Base-by-base conservation (phyloP, 2,329 filamentous ascomycete species). In the Hirsutella rhossiliensis region DNA sequence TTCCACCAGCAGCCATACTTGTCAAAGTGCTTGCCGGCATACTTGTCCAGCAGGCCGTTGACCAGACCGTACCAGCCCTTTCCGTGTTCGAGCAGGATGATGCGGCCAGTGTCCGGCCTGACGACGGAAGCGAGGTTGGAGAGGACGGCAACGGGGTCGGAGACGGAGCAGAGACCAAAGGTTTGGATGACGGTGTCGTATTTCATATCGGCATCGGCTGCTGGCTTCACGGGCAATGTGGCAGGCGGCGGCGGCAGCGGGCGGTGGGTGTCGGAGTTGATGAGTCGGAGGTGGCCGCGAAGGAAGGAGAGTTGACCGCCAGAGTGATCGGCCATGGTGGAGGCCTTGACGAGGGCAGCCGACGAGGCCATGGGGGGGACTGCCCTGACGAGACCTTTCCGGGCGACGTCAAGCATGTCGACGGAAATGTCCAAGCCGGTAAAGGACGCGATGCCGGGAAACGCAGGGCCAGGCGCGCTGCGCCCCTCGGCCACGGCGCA, bases 1-100 rank as follows among this genome's bases (percentile, higher is more conserved):
- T 82, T 82, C 77, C 77, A 82, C 78, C 78, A 82, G 62, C 78
- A 82, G 3, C 78, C 78, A 54, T 76, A 82, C 52, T 72, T 69
- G 19, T 65, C 62, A 46, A 78, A 80, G 53, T 82, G 78, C 19
- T 62, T 60, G 15, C 61, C 59, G 0, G 78, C 78, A 45, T 70
- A 68, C 48, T 61, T 64, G 59, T 82, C 78, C 29, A 82, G 60
- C 17, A 75, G 51, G 11, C 63, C 60, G 54, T 82, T 81, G 30
- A 82, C 61, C 43, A 75, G 62, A 6, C 66, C 64, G 58, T 67
- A 78, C 54, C 60, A 66, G 15, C 74, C 75, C 47, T 74, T 71
- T 20, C 78, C 78, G 61, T 82, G 78, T 59, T 82, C 78, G 9
- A 82, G 61, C 41, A 82, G 62, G 31, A 81, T 57, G 52, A 82